These are phyloP conservation scores for Ascobolus immersus DNA, from an alignment of 495 filamentous ascomycete species.

Conservation along the genomic window DNA sequence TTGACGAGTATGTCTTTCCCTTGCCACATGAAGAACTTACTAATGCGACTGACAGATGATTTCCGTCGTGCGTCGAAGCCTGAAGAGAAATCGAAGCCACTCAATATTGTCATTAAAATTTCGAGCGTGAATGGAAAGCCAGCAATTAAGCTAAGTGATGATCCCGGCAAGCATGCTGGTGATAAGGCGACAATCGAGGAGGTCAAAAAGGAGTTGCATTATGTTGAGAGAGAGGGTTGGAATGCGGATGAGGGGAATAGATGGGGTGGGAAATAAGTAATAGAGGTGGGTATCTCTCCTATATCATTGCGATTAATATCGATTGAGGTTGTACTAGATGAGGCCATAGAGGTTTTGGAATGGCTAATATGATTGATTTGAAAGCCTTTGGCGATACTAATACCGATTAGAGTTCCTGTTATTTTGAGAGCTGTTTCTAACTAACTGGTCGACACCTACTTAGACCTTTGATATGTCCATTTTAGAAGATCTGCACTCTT, in stretches of 20 bases:
- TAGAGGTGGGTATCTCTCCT: too few relatives aligned
- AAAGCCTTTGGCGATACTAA: too few relatives aligned
- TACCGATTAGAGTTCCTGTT: too few relatives aligned
- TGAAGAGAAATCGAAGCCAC: constrained; percentile 60
- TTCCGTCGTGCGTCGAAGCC: constrained; percentile 35
- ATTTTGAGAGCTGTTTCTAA: too few relatives aligned
- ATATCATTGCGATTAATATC: too few relatives aligned
- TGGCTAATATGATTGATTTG: too few relatives aligned
- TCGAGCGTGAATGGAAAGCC: constrained; percentile 56
- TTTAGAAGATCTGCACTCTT: too few relatives aligned
- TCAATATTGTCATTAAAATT: constrained; percentile 97
- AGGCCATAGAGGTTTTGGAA: too few relatives aligned
- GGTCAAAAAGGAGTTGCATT: constrained; percentile 67
- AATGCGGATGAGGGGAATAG: constrained; percentile 60
- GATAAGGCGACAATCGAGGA: constrained; percentile 49
- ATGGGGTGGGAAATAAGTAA: constrained; percentile 29
- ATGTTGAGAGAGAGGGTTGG: constrained; percentile 40
- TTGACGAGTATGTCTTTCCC: constrained; percentile 41
- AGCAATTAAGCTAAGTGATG: constrained; percentile 90
- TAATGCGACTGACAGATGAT: constrained; percentile 32
- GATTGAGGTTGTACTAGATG: too few relatives aligned
- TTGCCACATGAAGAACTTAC: background rate
- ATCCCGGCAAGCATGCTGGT: constrained; percentile 87
- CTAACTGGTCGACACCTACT: too few relatives aligned
- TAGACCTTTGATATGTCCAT: too few relatives aligned